Base-by-base conservation (phyloP, 1,284 basidiomycete species). In the Sporisorium reilianum region DNA sequence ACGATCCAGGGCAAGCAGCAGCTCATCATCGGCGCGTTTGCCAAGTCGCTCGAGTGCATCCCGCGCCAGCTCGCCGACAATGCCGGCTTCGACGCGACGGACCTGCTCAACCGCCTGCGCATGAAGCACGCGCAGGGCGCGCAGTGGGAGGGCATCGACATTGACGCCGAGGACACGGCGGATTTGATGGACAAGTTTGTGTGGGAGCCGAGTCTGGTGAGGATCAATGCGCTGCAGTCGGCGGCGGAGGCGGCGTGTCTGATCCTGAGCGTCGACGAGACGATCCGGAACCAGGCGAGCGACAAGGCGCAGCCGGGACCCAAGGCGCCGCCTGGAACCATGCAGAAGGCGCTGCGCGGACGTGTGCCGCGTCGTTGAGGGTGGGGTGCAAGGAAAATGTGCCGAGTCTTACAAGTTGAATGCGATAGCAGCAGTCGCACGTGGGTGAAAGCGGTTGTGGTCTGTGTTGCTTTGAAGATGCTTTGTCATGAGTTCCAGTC, bases 41-140 rank as follows among this genome's bases (percentile, higher is more conserved):
- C 97, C 67, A 97, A 97, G 85, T 92, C 96, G 0, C 89, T 99
- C 55, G 97, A 99, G 86, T 91, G 96, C 79, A 98, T 99, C 81
- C 97, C 97, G 26, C 91, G 97, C 42, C 96, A 99, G 85, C 95
- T 99, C 71, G 97, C 94, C 83, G 96, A 99, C 86, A 99, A 99
- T 82, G 97, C 97, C 20, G 97, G 97, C 20, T 88, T 99, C 38
- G 97, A 99, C 86, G 96, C 96, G 1, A 99, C 96, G 12, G 97
- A 99, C 83, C 90, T 99, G 57, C 88, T 99, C 65, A 99, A 99
- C 88, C 95, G 97, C 85, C 89, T 99, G 60, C 91, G 97, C 64
- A 98, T 97, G 94, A 91, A 92, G 80, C 96, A 99, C 84, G 94
- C 94, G 0, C 90, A 90, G 66, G 94, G 93, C 46, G 87, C 88